These are phyloP conservation scores for Glycyrrhiza uralensis DNA, from an alignment of 306 rosid species.

Conservation along the genomic window DNA sequence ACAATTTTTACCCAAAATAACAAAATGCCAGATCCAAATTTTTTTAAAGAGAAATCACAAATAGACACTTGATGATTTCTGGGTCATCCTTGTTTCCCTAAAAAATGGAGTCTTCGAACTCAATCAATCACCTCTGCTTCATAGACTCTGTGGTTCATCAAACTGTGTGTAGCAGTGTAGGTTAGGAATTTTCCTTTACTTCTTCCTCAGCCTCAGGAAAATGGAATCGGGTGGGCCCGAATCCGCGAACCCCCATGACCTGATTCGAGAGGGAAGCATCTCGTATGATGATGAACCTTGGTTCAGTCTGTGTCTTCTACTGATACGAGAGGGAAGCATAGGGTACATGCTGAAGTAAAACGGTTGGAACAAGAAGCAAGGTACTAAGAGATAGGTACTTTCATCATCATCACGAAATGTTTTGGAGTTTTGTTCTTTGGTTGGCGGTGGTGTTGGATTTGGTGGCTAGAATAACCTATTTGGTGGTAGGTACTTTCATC, in stretches of 20 bases:
- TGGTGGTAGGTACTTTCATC: too few relatives aligned
- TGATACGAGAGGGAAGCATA: constrained; percentile 94
- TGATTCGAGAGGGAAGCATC: too few relatives aligned
- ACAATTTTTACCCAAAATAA: too few relatives aligned
- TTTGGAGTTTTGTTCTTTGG: constrained; percentile 13
- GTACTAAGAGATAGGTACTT: constrained; percentile 69
- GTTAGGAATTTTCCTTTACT: constrained; percentile 1
- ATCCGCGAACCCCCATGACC: constrained; percentile 53
- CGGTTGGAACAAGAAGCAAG: constrained; percentile 91
- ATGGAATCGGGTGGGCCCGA: constrained; percentile 75
- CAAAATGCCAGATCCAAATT: too few relatives aligned
- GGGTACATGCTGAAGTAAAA: constrained; percentile 85
- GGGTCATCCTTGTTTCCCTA: constrained; percentile 42
- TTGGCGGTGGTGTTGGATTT: too few relatives aligned
- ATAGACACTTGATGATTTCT: constrained; percentile 42
- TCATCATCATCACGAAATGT: constrained; percentile 15
- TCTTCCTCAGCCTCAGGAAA: constrained; percentile 36
- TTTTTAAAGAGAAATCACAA: too few relatives aligned
- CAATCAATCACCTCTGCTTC: constrained; percentile 29
- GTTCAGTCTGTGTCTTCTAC: constrained; percentile 61
- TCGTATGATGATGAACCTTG: too few relatives aligned
- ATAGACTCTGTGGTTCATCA: constrained; percentile 21
- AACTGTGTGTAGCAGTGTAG: constrained; percentile 4
- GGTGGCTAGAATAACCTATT: too few relatives aligned
- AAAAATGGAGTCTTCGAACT: constrained; percentile 33